Conservation (phyloP, 495 filamentous ascomycete species). For the Penicillium odoratum region DNA sequence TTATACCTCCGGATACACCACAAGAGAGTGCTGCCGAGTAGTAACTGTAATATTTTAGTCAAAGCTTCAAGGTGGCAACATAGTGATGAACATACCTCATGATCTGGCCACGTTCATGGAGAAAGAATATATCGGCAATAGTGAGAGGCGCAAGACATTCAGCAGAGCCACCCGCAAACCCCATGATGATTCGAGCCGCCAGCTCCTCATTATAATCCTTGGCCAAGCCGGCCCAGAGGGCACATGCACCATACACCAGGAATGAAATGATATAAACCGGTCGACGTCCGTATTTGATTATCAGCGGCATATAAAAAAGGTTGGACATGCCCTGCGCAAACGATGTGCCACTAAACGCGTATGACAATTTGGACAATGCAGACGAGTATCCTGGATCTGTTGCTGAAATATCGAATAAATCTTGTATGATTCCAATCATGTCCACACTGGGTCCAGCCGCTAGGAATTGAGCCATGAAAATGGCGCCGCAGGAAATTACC, state of each 20-base stretch:
- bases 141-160: slow-evolving; percentile 51
- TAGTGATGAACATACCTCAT: slow-evolving; percentile 19
- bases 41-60: neutral
- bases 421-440: slow-evolving; percentile 39
- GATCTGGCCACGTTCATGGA: slow-evolving; percentile 54
- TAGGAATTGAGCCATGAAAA: slow-evolving; percentile 56
- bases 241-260: slow-evolving; percentile 41
- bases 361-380: slow-evolving; percentile 24
- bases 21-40: slow-evolving; percentile 17
- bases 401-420: slow-evolving; percentile 41
- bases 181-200: slow-evolving; percentile 47
- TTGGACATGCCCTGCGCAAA: slow-evolving; percentile 49
- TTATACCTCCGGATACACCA: slow-evolving; percentile 1
- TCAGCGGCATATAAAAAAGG: slow-evolving; percentile 54
- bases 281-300: slow-evolving; percentile 53
- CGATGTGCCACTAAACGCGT: slow-evolving; percentile 52
- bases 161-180: slow-evolving; percentile 49
- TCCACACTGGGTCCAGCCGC: slow-evolving; percentile 52
- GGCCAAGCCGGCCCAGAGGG: slow-evolving; percentile 46
- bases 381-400: slow-evolving; percentile 30
- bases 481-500: slow-evolving; percentile 47
- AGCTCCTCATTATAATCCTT: slow-evolving; percentile 43
- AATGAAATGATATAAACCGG: slow-evolving; percentile 52
- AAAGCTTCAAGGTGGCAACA: too few relatives aligned
- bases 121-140: slow-evolving; percentile 56